Evolutionary conservation across 345 rosid genomes (phyloP).

Genomic region (Eucalyptus erythrocorys): DNA sequence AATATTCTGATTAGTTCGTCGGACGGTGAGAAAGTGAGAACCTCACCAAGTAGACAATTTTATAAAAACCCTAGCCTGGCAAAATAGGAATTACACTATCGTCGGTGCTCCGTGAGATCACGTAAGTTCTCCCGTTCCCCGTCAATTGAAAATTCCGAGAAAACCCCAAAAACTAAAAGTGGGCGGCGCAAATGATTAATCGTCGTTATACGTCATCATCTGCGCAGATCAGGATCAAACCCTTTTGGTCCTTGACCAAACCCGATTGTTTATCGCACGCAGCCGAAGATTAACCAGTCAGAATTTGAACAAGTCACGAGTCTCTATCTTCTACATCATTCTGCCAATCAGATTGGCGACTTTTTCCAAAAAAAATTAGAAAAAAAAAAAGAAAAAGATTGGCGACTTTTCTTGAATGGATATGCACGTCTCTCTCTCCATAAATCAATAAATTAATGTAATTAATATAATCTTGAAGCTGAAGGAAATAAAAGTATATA

Average conservation of each 20-base stretch:
- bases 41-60: not conserved
- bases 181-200: not conserved
- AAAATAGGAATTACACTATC: not conserved
- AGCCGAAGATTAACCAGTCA: not conserved
- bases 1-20: not conserved
- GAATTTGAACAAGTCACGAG: not conserved
- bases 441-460: not conserved
- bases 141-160: not conserved
- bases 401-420: not conserved
- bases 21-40: not conserved
- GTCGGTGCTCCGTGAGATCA: not conserved
- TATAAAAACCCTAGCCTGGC: not conserved
- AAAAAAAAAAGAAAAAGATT: no score
- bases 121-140: not conserved
- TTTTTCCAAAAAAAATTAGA: not conserved
- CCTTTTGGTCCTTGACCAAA: not conserved
- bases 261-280: not conserved
- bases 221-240: not conserved
- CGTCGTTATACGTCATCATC: not conserved
- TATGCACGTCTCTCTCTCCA: not conserved
- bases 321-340: not conserved
- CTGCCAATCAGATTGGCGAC: not conserved
- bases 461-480: not conserved
- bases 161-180: not conserved
- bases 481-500: not conserved